These are phyloP conservation scores for Chalciporus chontae DNA, from an alignment of 768 basidiomycete species.

Conservation along the genomic window DNA sequence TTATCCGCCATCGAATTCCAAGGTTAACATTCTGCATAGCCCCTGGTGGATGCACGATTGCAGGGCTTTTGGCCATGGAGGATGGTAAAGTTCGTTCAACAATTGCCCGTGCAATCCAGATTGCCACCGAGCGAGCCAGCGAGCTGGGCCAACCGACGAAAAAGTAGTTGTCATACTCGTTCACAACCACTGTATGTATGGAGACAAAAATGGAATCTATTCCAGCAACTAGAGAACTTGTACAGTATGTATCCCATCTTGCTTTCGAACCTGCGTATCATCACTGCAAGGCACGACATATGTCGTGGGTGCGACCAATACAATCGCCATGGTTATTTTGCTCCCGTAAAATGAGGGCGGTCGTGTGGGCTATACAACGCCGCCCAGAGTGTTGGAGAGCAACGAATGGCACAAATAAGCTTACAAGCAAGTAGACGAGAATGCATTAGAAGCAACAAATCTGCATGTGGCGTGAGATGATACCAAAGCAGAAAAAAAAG, in stretches of 20 bases:
- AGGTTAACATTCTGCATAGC: conserved; percentile 45
- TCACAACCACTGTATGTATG: background rate
- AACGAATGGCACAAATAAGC: conserved; percentile 1
- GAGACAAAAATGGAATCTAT: background rate
- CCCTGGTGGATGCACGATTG: conserved; percentile 97
- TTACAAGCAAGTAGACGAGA: background rate
- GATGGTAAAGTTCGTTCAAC: conserved; percentile 92
- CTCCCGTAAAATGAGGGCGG: conserved; percentile 97
- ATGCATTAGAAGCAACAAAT: conserved; percentile 4
- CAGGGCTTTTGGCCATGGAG: conserved; percentile 91
- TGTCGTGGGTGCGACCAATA: conserved; percentile 32
- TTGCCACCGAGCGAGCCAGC: conserved; percentile 86
- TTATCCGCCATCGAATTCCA: background rate
- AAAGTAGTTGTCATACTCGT: conserved; percentile 32
- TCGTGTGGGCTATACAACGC: conserved; percentile 65
- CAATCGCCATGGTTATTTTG: conserved; percentile 46
- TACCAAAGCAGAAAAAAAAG: background rate
- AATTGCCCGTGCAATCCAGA: conserved; percentile 91
- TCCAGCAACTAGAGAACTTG: background rate
- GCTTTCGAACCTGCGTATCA: conserved; percentile 35
- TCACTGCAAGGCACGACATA: conserved; percentile 32
- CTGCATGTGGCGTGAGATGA: background rate
- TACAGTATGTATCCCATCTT: conserved; percentile 27
- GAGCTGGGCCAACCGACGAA: conserved; percentile 72
- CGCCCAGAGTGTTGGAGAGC: conserved; percentile 99